Base-by-base conservation (phyloP, 169 alveolate species). In the Plasmodium relictum region DNA sequence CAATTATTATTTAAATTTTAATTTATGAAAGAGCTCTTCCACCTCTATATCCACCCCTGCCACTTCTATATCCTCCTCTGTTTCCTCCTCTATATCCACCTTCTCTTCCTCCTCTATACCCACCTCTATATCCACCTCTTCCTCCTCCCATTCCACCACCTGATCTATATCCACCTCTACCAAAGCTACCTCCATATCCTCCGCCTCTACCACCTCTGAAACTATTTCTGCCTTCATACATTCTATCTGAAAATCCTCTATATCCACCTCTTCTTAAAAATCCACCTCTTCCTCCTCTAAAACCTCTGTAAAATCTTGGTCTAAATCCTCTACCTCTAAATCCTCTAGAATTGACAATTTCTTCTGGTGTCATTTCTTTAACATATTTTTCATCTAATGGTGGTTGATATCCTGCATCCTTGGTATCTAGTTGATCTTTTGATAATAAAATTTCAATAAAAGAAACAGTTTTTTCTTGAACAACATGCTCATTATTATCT, bases 401-500 rank as follows among this genome's bases (percentile, higher is more conserved):
- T 50, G 92, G 74, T 86, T 95, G 96, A 62, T 95, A 95, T 6
- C 97, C 97, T 16, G 94, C 89, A 37, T 74, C 91, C 12, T 89
- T 69, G n/a, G 59, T 73, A 63, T 90, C 94, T 56, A 93, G 88
- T n/a, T 88, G 93, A 6, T 90, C 93, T 45, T 74, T 78, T n/a
- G 96, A 89, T 45, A 95, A 72, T 45, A 71, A 76, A 42, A 95
- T 94, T 63, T 93, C 97, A 22, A 95, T 78, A 87, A 89, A 93
- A 0, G 96, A 88, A 6, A 96, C 96, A 8, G 88, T 85, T 56
- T 95, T 92, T 39, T 88, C 90, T 45, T 94, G 95, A 3, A 76
- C 92, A 10, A 95, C 94, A 24, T 78, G 91, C 86, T 95, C 96
- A 16, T 88, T 76, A 12, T 96, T 96, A 86, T 94, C 97, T 76